Evolutionary conservation across 176 grass and related monocot genomes (phyloP).

Genomic region (Oryza meridionalis): DNA sequence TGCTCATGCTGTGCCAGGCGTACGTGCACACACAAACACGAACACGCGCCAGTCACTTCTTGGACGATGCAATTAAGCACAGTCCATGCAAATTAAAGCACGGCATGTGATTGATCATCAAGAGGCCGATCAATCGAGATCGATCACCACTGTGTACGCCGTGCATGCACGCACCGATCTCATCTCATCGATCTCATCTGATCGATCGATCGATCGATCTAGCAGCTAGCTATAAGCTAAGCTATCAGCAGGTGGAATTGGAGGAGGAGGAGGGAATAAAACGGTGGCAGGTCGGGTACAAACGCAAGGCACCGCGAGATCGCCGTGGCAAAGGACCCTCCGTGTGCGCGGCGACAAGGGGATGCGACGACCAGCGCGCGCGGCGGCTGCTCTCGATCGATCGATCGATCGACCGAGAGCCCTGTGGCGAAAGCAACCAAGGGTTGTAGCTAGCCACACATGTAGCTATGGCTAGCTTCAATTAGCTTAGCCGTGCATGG

Average conservation of each 20-base stretch:
- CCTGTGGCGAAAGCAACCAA: constrained; percentile 14
- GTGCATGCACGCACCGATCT: background rate
- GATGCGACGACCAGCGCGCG: constrained; percentile 22
- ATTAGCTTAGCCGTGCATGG: background rate
- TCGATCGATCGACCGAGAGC: background rate
- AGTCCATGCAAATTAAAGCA: background rate
- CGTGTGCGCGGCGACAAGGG: constrained; percentile 35
- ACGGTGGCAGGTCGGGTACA: constrained; percentile 44
- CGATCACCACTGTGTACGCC: background rate
- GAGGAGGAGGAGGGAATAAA: constrained; percentile 21
- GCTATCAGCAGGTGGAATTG: background rate
- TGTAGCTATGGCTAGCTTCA: background rate
- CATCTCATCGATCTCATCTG: background rate
- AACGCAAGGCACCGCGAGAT: constrained; percentile 45
- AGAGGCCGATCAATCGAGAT: background rate
- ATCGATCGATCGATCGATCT: background rate
- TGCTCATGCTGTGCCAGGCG: background rate
- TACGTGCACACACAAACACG: background rate
- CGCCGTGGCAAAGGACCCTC: constrained; percentile 34
- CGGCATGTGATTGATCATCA: background rate
- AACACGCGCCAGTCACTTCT: background rate
- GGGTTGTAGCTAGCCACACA: background rate
- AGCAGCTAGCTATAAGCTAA: background rate
- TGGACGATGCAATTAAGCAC: too few species aligned
- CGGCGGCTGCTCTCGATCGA: too few species aligned